Conservation (phyloP, 768 basidiomycete genomes). For the Pleurotus sapidus region DNA sequence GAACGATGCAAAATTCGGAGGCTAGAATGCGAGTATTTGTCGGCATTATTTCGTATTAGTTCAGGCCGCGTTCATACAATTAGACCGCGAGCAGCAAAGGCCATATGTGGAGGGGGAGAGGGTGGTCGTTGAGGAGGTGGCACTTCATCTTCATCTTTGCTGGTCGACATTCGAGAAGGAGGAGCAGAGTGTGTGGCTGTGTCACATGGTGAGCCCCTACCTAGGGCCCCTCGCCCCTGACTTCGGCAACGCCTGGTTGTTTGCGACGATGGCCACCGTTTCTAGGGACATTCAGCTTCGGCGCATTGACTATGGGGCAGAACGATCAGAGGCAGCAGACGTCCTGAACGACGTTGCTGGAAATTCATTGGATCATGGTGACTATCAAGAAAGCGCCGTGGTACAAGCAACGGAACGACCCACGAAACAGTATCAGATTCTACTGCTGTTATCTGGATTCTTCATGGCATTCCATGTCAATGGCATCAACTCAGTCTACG, state of each 20-base stretch:
- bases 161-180: slow-evolving; percentile 10
- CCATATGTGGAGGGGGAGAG: slow-evolving; percentile 70
- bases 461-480: slow-evolving; percentile 44
- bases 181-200: too few relatives aligned
- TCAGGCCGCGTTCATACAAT: slow-evolving; percentile 53
- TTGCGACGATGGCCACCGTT: too few relatives aligned
- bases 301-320: too few relatives aligned
- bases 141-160: slow-evolving; percentile 59
- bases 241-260: too few relatives aligned
- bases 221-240: too few relatives aligned
- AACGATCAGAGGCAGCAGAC: too few relatives aligned
- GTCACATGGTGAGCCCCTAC: too few relatives aligned
- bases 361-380: too few relatives aligned
- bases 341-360: too few relatives aligned
- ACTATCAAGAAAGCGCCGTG: too few relatives aligned
- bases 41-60: neutral
- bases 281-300: too few relatives aligned
- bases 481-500: slow-evolving; percentile 39
- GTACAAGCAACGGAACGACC: slow-evolving; percentile 14
- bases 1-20: slow-evolving; percentile 77
- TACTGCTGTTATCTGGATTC: slow-evolving; percentile 37
- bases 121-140: slow-evolving; percentile 58
- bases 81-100: slow-evolving; percentile 66
- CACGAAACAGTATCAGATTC: slow-evolving; percentile 29
- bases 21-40: slow-evolving; percentile 34